Evolutionary conservation across 2,329 filamentous ascomycete genomes (phyloP).

Genomic region (Penicillium sp.): DNA sequence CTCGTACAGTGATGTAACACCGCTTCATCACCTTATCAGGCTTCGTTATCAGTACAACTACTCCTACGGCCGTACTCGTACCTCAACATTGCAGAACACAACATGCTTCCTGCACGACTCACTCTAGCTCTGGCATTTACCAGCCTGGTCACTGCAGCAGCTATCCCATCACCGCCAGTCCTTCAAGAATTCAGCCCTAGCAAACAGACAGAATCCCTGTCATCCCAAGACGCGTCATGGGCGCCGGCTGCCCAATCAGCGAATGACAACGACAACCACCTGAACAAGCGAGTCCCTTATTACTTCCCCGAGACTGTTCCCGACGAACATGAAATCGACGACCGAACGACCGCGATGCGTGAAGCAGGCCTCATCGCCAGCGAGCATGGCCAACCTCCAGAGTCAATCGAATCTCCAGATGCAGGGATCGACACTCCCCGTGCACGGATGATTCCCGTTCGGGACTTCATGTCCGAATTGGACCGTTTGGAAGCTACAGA

Average conservation of each 20-base stretch:
- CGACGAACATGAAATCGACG: slow-evolving; percentile 22
- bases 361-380: slow-evolving; percentile 23
- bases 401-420: slow-evolving; percentile 21
- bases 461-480: slow-evolving; percentile 9
- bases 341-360: slow-evolving; percentile 16
- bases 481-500: slow-evolving; percentile 9
- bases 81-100: neutral
- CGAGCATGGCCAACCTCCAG: slow-evolving; percentile 6
- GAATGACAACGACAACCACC: neutral
- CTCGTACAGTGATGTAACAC: slow-evolving; percentile 14
- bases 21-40: slow-evolving; percentile 11
- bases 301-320: slow-evolving; percentile 30
- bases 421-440: slow-evolving; percentile 23
- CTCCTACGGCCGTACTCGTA: neutral
- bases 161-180: slow-evolving; percentile 12
- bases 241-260: slow-evolving; percentile 1
- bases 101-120: slow-evolving; percentile 16
- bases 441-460: slow-evolving; percentile 13
- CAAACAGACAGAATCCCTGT: neutral
- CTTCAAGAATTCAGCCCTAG: neutral
- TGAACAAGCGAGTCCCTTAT: slow-evolving; percentile 20
- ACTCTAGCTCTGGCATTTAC: slow-evolving; percentile 16
- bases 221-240: slow-evolving; percentile 9
- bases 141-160: slow-evolving; percentile 18
- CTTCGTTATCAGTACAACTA: slow-evolving; percentile 16